Evolutionary conservation across 345 rosid genomes (phyloP).

Genomic region (Psidium guajava): DNA sequence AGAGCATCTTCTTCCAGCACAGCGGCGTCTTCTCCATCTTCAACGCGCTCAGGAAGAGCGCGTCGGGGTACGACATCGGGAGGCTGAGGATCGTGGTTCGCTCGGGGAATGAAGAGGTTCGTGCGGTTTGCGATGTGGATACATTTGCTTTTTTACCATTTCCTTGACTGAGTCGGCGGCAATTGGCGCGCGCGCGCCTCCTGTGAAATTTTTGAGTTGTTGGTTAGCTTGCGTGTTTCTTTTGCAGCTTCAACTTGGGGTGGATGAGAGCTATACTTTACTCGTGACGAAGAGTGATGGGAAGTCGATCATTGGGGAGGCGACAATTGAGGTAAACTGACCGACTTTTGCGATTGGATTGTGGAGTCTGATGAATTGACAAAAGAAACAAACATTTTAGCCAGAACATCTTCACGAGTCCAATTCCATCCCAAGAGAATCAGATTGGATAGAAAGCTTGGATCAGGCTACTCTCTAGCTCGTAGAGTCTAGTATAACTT

Average conservation of each 20-base stretch:
- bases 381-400: neutral
- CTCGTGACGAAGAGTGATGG: conserved; percentile 35
- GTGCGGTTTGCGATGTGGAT: neutral
- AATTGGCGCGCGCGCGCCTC: neutral
- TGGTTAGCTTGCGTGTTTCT: neutral
- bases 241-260: conserved; percentile 50
- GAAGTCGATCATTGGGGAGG: conserved; percentile 43
- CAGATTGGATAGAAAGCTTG: neutral
- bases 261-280: conserved; percentile 47
- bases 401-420: neutral
- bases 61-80: conserved; percentile 44
- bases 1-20: conserved; percentile 50
- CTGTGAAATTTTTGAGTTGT: neutral
- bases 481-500: neutral
- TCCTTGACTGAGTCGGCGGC: neutral
- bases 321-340: conserved; percentile 57
- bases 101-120: conserved; percentile 58
- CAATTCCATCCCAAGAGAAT: neutral
- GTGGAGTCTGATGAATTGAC: neutral
- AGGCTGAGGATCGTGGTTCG: conserved; percentile 46
- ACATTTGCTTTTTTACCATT: neutral
- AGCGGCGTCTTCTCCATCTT: conserved; percentile 11
- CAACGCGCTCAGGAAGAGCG: conserved; percentile 12
- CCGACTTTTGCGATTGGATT: neutral
- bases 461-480: neutral